A percentile compares a stretch with the other conserved stretches of the same genome.
Conservation (phyloP, 306 rosid genomes). For the Mimosa bimucronata region DNA sequence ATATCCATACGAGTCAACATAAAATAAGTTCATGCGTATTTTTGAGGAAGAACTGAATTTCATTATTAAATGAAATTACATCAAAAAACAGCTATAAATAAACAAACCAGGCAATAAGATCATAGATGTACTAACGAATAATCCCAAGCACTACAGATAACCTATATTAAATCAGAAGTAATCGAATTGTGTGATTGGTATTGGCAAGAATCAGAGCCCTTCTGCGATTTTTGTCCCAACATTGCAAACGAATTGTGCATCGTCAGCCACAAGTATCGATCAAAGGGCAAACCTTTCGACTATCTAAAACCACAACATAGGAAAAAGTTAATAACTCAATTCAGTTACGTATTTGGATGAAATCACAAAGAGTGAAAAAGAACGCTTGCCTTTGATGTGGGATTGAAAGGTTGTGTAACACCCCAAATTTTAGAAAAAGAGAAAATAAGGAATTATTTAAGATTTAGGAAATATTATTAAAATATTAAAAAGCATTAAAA, state of each 20-base stretch:
- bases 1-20: neutral
- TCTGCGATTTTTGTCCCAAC: constrained; percentile 67
- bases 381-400: constrained; percentile 58
- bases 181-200: too few species aligned
- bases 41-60: neutral
- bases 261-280: constrained; percentile 88
- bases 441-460: too few species aligned
- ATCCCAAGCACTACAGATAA: too few species aligned
- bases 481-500: too few species aligned
- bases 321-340: neutral
- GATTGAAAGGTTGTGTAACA: constrained; percentile 76
- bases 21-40: neutral
- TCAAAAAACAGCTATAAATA: neutral
- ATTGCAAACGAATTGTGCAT: constrained; percentile 83
- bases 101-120: neutral
- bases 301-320: constrained; percentile 35
- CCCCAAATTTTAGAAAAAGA: too few species aligned
- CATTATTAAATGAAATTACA: neutral
- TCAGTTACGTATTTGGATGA: too few species aligned
- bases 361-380: neutral
- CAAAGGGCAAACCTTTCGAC: constrained; percentile 79
- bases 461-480: too few species aligned
- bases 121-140: too few species aligned
- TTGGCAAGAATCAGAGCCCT: constrained; percentile 64
- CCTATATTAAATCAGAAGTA: too few species aligned